Evolutionary conservation across 2,329 filamentous ascomycete genomes (phyloP).

Genomic region (Aspergillus floridensis): DNA sequence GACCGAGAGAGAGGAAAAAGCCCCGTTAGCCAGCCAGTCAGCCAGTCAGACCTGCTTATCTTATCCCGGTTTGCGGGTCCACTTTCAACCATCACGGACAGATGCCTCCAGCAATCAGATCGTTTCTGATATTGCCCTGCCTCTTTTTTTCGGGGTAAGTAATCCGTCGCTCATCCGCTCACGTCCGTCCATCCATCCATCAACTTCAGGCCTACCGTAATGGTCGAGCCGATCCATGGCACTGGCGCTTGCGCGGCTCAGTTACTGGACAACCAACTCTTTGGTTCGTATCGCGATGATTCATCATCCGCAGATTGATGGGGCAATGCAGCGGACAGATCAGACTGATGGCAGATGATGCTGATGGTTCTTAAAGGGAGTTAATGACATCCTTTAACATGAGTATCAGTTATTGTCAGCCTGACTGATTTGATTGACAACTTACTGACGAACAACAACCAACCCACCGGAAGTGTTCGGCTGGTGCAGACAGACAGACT

Average conservation of each 20-base stretch:
- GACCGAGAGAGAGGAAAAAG: neutral
- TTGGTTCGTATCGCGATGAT: neutral
- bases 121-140: neutral
- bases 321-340: neutral
- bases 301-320: neutral
- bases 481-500: neutral
- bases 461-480: neutral
- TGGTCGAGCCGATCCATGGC: constrained; percentile 3
- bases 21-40: neutral
- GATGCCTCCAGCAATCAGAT: neutral
- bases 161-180: neutral
- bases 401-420: neutral
- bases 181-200: neutral
- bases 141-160: neutral
- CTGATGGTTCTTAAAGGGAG: neutral
- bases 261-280: neutral
- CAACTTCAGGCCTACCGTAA: neutral
- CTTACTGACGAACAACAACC: neutral
- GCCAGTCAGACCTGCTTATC: neutral
- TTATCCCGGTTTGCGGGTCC: neutral
- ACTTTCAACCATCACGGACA: neutral
- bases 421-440: neutral
- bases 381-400: too few species aligned
- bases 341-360: neutral
- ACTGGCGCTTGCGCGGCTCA: neutral